A percentile compares a stretch with the other conserved stretches of the same genome.
Conservation (phyloP, 202 grass and related monocot species). For the Schoenoplectus tabernaemontani region DNA sequence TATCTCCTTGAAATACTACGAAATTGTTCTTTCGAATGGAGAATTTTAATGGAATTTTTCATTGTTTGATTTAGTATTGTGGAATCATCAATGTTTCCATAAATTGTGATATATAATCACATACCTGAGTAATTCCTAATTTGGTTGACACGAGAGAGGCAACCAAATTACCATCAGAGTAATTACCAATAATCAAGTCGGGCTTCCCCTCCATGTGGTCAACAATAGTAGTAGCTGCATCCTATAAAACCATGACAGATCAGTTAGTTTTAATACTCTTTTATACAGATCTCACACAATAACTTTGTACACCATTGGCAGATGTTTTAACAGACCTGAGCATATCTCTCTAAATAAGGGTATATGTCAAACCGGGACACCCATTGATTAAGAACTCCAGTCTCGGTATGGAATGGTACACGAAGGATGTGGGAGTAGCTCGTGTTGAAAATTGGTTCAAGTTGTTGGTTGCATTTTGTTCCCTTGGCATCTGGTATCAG, state of each 20-base stretch:
- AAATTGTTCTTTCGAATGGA: background rate
- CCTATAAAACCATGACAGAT: slow-evolving; percentile 27
- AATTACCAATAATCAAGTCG: slow-evolving; percentile 92
- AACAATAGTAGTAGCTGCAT: slow-evolving; percentile 56
- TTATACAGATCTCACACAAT: background rate
- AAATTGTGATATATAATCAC: background rate
- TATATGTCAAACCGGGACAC: slow-evolving; percentile 93
- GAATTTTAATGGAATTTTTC: background rate
- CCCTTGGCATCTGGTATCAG: slow-evolving; percentile 86
- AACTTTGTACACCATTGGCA: background rate
- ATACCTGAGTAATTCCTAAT: slow-evolving; percentile 83
- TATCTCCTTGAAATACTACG: background rate
- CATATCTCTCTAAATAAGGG: slow-evolving; percentile 94
- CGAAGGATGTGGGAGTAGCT: slow-evolving; percentile 74
- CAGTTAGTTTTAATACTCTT: background rate
- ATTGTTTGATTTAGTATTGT: background rate
- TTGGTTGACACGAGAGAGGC: slow-evolving; percentile 80
- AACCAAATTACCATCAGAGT: slow-evolving; percentile 87
- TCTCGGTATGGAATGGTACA: slow-evolving; percentile 66
- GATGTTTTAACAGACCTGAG: slow-evolving; percentile 47
- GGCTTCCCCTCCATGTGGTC: slow-evolving; percentile 85
- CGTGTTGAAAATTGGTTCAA: slow-evolving; percentile 63
- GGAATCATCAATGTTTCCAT: background rate
- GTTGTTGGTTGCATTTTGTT: slow-evolving; percentile 88
- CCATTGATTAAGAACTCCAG: slow-evolving; percentile 61